Evolutionary conservation across 345 rosid genomes (phyloP).

Genomic region (Laguncularia racemosa): DNA sequence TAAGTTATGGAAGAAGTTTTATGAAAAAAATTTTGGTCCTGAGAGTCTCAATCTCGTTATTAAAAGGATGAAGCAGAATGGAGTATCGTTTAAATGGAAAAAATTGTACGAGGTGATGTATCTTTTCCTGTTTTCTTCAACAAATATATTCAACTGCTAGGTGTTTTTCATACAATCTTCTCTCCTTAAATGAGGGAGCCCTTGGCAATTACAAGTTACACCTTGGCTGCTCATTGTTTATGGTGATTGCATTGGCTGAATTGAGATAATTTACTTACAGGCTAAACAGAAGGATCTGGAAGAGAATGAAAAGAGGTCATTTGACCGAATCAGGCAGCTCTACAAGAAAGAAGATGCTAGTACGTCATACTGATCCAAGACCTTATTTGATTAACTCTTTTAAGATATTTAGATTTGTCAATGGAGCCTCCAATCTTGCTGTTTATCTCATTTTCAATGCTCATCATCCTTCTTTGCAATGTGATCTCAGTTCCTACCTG

Average conservation of each 20-base stretch:
- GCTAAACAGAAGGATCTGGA: constrained; percentile 43
- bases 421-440: too few relatives aligned
- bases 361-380: constrained; percentile 27
- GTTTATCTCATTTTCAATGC: too few relatives aligned
- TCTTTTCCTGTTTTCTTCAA: neutral
- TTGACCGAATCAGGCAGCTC: constrained; percentile 42
- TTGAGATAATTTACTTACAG: constrained; percentile 22
- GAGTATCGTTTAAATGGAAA: constrained; percentile 56
- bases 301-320: constrained; percentile 38
- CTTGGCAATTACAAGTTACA: neutral
- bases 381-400: neutral
- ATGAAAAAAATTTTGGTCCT: constrained; percentile 46
- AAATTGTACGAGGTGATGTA: constrained; percentile 55
- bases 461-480: too few relatives aligned
- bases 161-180: neutral
- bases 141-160: neutral
- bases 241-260: neutral
- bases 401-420: too few relatives aligned
- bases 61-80: constrained; percentile 51
- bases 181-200: neutral
- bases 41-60: constrained; percentile 23
- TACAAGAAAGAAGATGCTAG: constrained; percentile 72
- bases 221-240: too few relatives aligned
- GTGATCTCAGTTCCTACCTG: too few relatives aligned
- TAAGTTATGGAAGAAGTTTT: constrained; percentile 71